Percentiles rank a stretch among this genome's conserved stretches.
Conservation (phyloP, 2,329 filamentous ascomycete genomes). For the Mycocentrospora acerina region DNA sequence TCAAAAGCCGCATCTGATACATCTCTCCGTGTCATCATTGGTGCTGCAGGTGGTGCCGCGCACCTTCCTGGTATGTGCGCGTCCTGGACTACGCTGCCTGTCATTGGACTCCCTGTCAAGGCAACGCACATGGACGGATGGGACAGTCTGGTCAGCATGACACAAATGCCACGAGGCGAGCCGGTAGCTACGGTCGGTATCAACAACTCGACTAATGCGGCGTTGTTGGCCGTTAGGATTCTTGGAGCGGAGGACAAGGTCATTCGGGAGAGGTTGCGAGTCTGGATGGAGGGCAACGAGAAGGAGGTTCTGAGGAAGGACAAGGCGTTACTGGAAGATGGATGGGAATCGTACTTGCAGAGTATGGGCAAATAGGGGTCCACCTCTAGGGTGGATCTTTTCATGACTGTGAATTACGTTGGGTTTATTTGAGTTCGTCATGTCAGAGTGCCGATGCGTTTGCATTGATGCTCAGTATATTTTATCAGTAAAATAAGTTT, state of each 20-base stretch:
- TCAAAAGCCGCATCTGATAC: slow-evolving; percentile 42
- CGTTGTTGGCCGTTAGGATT: slow-evolving; percentile 49
- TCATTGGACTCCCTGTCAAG: slow-evolving; percentile 55
- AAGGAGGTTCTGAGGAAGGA: slow-evolving; percentile 67
- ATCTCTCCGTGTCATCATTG: slow-evolving; percentile 51
- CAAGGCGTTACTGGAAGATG: slow-evolving; percentile 55
- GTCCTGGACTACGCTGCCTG: slow-evolving; percentile 51
- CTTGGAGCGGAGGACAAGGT: slow-evolving; percentile 51
- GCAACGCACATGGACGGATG: slow-evolving; percentile 52
- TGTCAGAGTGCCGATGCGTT: no score
- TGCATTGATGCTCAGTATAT: no score
- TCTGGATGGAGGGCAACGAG: slow-evolving; percentile 64
- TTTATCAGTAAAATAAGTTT: no score
- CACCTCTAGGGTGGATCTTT: no score
- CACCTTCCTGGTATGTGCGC: slow-evolving; percentile 56
- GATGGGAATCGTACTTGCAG: slow-evolving; percentile 57
- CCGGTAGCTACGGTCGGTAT: slow-evolving; percentile 48
- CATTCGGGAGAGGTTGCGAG: slow-evolving; percentile 60
- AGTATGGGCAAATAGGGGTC: slow-evolving; percentile 38
- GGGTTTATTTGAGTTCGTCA: no score
- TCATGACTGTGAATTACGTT: no score
- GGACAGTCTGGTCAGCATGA: slow-evolving; percentile 54
- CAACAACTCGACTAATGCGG: slow-evolving; percentile 51
- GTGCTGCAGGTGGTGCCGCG: slow-evolving; percentile 52
- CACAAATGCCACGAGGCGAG: slow-evolving; percentile 54